phyloP scores from a whole-genome alignment of 2,329 filamentous ascomycete genomes.

The Verticillium longisporum region DNA sequence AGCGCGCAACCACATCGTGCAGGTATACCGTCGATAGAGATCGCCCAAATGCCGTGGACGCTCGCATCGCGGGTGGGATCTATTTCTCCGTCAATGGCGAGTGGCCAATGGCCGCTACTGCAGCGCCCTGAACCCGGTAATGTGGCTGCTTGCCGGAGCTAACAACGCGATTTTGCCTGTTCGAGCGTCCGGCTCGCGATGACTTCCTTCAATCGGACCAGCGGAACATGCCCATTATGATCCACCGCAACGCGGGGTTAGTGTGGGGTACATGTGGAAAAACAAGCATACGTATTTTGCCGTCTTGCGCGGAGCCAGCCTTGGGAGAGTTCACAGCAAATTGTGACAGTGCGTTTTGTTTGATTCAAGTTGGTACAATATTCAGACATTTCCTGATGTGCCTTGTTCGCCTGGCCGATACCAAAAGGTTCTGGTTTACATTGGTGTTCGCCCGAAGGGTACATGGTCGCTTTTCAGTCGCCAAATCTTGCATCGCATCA shows the following conservation, averaged over 20 bases:
- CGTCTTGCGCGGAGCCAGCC: neutral
- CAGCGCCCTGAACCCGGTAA: neutral
- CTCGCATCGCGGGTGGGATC: neutral
- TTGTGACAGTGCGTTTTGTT: neutral
- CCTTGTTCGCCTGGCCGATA: neutral
- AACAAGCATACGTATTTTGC: neutral
- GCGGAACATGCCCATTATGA: neutral
- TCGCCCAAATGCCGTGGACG: neutral
- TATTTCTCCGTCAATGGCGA: conserved; percentile 1
- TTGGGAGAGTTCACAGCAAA: neutral
- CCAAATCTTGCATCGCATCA: conserved; percentile 8
- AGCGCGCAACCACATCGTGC: neutral
- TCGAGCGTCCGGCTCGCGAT: neutral
- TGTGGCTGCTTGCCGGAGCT: neutral
- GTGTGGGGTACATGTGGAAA: conserved; percentile 1
- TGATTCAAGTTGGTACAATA: neutral
- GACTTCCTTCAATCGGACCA: conserved; percentile 4
- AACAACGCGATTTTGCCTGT: neutral
- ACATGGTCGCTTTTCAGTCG: neutral
- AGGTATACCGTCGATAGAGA: neutral
- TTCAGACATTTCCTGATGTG: neutral
- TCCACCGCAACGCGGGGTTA: conserved; percentile 1
- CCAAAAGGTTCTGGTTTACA: neutral
- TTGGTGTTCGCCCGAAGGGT: neutral
- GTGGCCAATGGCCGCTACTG: neutral